Evolutionary conservation across 257 asterid genomes (phyloP).

Genomic region (Mentha longifolia): DNA sequence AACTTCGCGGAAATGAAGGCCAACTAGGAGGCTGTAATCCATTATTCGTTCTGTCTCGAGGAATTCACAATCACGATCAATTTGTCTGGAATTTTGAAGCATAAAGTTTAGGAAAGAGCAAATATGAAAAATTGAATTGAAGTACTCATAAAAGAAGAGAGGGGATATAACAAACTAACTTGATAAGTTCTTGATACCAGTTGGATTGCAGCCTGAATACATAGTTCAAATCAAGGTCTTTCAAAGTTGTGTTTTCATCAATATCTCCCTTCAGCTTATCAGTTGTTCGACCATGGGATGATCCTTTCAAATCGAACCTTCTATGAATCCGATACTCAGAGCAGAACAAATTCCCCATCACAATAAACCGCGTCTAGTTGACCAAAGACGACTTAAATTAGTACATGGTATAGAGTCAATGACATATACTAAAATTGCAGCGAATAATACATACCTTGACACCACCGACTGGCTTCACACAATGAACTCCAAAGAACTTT

Average conservation of each 20-base stretch:
- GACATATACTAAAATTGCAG: not conserved
- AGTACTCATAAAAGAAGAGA: not conserved
- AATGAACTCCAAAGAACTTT: slow-evolving; percentile 71
- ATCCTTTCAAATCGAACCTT: slow-evolving; percentile 92
- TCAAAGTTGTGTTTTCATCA: slow-evolving; percentile 89
- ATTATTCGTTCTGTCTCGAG: slow-evolving; percentile 84
- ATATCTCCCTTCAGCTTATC: slow-evolving; percentile 78
- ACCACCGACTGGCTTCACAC: slow-evolving; percentile 73
- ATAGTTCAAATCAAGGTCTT: slow-evolving; percentile 84
- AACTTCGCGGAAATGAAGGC: slow-evolving; percentile 92
- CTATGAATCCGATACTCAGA: slow-evolving; percentile 91
- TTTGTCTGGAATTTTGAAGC: slow-evolving; percentile 62
- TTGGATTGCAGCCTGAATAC: slow-evolving; percentile 71
- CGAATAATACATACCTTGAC: slow-evolving; percentile 47
- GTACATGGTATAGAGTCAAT: not conserved
- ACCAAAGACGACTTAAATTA: slow-evolving; percentile 27
- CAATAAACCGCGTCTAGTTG: slow-evolving; percentile 83
- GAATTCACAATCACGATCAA: slow-evolving; percentile 86
- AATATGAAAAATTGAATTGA: not conserved
- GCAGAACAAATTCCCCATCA: slow-evolving; percentile 96
- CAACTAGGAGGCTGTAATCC: slow-evolving; percentile 96
- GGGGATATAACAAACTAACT: slow-evolving; percentile 49
- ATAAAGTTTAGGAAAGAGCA: slow-evolving; percentile 15
- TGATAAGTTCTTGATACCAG: slow-evolving; percentile 86
- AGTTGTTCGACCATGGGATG: slow-evolving; percentile 92